phyloP scores from a whole-genome alignment of 2,329 filamentous ascomycete species.

The Cladosporium sp. region DNA sequence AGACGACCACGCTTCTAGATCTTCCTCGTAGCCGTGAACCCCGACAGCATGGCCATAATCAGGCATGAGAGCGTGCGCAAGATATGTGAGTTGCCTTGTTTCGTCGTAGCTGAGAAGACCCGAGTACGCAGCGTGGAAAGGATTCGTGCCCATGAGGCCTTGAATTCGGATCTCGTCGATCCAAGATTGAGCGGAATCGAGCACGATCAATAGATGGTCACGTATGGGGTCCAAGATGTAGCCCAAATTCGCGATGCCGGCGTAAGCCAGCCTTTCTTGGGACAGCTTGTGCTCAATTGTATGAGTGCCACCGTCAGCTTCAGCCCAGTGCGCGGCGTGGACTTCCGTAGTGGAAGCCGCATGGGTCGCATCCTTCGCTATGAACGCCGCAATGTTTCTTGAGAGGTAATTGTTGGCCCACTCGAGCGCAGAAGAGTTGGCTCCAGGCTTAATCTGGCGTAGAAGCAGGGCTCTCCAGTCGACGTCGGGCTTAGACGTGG shows the following conservation, averaged over 20 bases:
- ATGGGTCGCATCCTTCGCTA: too few species aligned
- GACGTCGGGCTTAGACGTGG: background rate
- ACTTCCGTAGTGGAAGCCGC: background rate
- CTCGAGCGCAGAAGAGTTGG: background rate
- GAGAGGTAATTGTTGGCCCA: slow-evolving; percentile 1
- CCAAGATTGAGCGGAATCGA: background rate
- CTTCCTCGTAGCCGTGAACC: background rate
- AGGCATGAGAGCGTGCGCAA: background rate
- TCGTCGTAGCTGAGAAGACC: background rate
- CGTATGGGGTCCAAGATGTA: background rate
- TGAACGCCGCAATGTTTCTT: background rate
- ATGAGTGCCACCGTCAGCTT: background rate
- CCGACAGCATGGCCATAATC: background rate
- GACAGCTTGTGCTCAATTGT: slow-evolving; percentile 1
- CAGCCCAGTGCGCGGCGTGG: background rate
- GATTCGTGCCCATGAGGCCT: background rate
- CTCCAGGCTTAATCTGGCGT: background rate
- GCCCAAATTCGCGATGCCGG: background rate
- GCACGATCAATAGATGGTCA: background rate
- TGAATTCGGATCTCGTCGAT: background rate
- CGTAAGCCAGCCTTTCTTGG: background rate
- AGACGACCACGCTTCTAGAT: background rate
- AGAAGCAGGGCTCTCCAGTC: background rate
- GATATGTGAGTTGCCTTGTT: background rate
- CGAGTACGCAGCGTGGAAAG: background rate